phyloP scores from a whole-genome alignment of 2,329 filamentous ascomycete genomes.

The Paraconiothyrium sp. region DNA sequence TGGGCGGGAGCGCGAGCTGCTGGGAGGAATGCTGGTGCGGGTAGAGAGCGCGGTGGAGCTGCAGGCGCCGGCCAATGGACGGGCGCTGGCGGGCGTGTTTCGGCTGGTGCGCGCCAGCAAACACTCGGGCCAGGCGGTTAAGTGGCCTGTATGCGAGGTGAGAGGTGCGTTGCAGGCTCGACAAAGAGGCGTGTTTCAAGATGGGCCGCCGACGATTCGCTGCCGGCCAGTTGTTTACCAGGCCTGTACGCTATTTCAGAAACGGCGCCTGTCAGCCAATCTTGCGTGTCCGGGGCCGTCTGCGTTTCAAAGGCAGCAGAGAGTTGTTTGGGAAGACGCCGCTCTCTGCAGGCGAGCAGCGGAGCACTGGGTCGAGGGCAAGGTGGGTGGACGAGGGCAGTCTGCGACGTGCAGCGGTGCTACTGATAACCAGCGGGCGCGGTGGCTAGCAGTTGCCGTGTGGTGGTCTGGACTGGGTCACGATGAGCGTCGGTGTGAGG shows the following conservation, averaged over 20 bases:
- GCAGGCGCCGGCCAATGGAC: conserved; percentile 41
- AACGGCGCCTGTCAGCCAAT: conserved; percentile 46
- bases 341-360: conserved; percentile 27
- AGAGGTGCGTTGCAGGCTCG: conserved; percentile 36
- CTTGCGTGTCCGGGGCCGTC: conserved; percentile 27
- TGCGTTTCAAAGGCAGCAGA: conserved; percentile 43
- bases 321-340: conserved; percentile 42
- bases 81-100: conserved; percentile 24
- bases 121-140: conserved; percentile 41
- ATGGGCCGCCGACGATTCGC: conserved; percentile 26
- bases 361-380: neutral
- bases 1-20: conserved; percentile 22
- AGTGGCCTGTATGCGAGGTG: conserved; percentile 42
- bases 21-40: conserved; percentile 35
- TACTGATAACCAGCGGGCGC: neutral
- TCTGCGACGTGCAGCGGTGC: conserved; percentile 10
- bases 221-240: conserved; percentile 40
- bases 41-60: conserved; percentile 27
- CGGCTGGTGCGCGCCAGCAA: conserved; percentile 42
- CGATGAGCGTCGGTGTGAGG: conserved; percentile 39
- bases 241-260: conserved; percentile 34
- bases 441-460: conserved; percentile 29
- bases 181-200: conserved; percentile 51
- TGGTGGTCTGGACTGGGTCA: conserved; percentile 39
- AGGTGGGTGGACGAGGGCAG: conserved; percentile 17